phyloP scores from a whole-genome alignment of 192 early-diverging fungal genomes.

The Dissophora globulifera region DNA sequence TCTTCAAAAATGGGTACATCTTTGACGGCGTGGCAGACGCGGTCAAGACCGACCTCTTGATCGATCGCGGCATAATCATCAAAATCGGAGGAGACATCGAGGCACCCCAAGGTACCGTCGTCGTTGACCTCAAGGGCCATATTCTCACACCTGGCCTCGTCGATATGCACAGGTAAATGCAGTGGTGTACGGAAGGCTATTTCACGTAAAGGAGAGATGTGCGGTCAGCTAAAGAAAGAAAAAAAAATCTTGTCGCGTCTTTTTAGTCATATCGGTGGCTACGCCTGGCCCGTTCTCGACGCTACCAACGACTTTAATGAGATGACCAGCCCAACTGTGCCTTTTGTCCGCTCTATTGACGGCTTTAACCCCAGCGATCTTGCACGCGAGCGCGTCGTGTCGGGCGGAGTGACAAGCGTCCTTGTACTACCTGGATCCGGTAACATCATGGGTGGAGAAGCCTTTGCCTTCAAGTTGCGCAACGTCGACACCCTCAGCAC shows the following conservation, averaged over 20 bases:
- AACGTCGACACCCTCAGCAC: constrained; percentile 54
- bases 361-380: constrained; percentile 72
- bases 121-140: constrained; percentile 73
- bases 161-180: constrained; percentile 69
- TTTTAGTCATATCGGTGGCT: constrained; percentile 67
- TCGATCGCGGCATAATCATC: constrained; percentile 65
- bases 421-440: constrained; percentile 71
- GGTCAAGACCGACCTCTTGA: constrained; percentile 49
- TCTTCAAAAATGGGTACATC: constrained; percentile 71
- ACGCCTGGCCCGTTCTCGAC: constrained; percentile 63
- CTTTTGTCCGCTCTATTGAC: constrained; percentile 68
- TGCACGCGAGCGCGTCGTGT: constrained; percentile 16
- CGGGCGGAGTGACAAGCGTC: constrained; percentile 77
- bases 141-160: constrained; percentile 82
- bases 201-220: not conserved
- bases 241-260: not conserved
- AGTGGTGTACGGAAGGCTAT: not conserved
- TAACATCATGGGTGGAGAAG: constrained; percentile 83
- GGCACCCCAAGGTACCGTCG: constrained; percentile 49
- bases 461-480: constrained; percentile 69
- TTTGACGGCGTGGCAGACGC: constrained; percentile 59
- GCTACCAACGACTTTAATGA: constrained; percentile 71
- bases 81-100: constrained; percentile 56
- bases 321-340: constrained; percentile 56
- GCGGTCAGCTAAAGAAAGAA: not conserved